Evolutionary conservation across 768 basidiomycete species (phyloP).

Genomic region (Pleurotus djamor): DNA sequence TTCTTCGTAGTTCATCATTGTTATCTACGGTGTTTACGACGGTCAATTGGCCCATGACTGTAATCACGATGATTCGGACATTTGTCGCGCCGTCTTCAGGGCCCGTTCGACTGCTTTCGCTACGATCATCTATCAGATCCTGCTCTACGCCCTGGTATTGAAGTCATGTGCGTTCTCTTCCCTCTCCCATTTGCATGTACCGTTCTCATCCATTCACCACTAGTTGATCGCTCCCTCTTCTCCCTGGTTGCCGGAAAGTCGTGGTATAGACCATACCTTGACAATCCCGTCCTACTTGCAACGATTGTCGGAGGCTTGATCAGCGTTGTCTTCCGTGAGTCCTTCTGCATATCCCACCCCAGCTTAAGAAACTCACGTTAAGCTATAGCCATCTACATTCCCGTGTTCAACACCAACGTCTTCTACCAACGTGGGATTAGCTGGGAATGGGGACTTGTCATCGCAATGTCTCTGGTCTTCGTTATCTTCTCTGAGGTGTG

Average conservation of each 20-base stretch:
- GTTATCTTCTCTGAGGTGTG: constrained; percentile 33
- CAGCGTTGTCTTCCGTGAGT: constrained; percentile 34
- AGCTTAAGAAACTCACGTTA: too few relatives aligned
- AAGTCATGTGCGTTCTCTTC: constrained; percentile 30
- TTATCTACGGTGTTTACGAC: constrained; percentile 29
- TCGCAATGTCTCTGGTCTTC: constrained; percentile 32
- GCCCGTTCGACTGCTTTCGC: constrained; percentile 35
- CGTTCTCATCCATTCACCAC: not conserved
- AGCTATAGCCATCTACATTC: constrained; percentile 39
- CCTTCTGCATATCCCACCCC: too few relatives aligned
- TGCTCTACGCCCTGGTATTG: constrained; percentile 31
- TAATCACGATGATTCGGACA: constrained; percentile 21
- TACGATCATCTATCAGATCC: constrained; percentile 32
- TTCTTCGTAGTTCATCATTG: constrained; percentile 28
- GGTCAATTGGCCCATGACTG: constrained; percentile 27
- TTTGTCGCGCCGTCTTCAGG: constrained; percentile 28
- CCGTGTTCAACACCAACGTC: constrained; percentile 30
- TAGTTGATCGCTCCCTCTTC: constrained; percentile 37
- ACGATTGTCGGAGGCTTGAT: constrained; percentile 28
- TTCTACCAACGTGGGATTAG: constrained; percentile 34
- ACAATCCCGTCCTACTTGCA: constrained; percentile 31
- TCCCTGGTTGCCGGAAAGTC: constrained; percentile 27
- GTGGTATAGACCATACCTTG: constrained; percentile 31
- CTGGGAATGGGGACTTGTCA: constrained; percentile 39
- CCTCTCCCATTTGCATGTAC: not conserved